Conservation (phyloP, 2,329 filamentous ascomycete genomes). For the Penicillium corylophilum region DNA sequence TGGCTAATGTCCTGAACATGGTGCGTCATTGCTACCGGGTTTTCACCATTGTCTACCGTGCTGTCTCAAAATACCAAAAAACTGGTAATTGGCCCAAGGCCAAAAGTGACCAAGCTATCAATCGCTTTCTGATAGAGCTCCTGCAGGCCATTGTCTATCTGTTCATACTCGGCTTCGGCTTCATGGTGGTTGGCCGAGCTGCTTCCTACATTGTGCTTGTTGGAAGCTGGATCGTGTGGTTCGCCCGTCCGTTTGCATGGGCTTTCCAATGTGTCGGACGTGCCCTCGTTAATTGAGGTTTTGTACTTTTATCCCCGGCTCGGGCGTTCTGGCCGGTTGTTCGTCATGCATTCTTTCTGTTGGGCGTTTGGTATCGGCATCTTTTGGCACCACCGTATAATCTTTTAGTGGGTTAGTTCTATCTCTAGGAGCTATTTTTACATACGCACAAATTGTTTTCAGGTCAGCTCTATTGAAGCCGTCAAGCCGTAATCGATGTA, state of each 20-base stretch:
- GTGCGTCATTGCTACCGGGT: slow-evolving; percentile 32
- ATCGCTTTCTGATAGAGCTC: slow-evolving; percentile 30
- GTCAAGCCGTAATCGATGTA: not conserved
- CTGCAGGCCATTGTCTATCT: slow-evolving; percentile 36
- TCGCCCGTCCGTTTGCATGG: slow-evolving; percentile 36
- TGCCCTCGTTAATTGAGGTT: slow-evolving; percentile 24
- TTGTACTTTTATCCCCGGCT: not conserved
- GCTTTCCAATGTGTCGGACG: slow-evolving; percentile 28
- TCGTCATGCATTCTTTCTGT: not conserved
- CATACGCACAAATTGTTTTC: not conserved
- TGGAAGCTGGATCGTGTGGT: slow-evolving; percentile 39
- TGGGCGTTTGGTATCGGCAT: not conserved
- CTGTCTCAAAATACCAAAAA: slow-evolving; percentile 31
- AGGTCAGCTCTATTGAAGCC: not conserved
- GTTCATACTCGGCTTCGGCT: slow-evolving; percentile 32
- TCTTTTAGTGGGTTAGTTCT: not conserved
- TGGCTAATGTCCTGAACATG: slow-evolving; percentile 31
- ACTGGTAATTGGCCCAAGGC: slow-evolving; percentile 32
- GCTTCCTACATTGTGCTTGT: slow-evolving; percentile 34
- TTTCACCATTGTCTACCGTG: slow-evolving; percentile 23
- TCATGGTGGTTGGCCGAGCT: slow-evolving; percentile 31
- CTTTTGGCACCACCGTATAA: not conserved
- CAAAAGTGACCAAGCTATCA: slow-evolving; percentile 29
- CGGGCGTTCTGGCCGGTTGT: not conserved
- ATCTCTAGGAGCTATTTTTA: not conserved